A percentile compares a stretch with the other conserved stretches of the same genome.
phyloP scores from a whole-genome alignment of 108 stramenopile species.

The Cyclotella cryptica region DNA sequence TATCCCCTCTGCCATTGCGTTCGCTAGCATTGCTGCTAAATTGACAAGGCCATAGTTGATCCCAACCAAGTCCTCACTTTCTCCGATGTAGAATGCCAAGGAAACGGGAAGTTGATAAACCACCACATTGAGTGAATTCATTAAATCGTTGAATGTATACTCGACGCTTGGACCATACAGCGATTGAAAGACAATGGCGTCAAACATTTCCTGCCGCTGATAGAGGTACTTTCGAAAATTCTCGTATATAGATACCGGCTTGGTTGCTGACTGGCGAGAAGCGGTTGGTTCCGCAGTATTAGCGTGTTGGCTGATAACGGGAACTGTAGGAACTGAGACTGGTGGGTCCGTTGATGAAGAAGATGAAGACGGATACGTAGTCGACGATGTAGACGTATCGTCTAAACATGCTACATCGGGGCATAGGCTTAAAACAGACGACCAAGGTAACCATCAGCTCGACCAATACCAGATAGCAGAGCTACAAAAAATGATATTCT shows the following conservation, averaged over 20 bases:
- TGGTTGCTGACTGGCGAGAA: neutral
- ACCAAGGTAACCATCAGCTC: neutral
- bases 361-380: neutral
- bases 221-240: slow-evolving; percentile 3
- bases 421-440: neutral
- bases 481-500: neutral
- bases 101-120: slow-evolving; percentile 34
- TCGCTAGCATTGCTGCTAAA: slow-evolving; percentile 32
- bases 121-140: slow-evolving; percentile 24
- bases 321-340: neutral
- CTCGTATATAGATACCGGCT: neutral
- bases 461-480: neutral
- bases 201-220: neutral
- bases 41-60: slow-evolving; percentile 43
- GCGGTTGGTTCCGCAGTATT: neutral
- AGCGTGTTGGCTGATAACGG: neutral
- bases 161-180: slow-evolving; percentile 14
- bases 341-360: neutral
- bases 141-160: slow-evolving; percentile 28
- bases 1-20: slow-evolving; percentile 49
- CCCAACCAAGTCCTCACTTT: slow-evolving; percentile 7
- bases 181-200: neutral
- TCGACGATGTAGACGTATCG: neutral
- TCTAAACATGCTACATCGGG: neutral
- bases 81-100: slow-evolving; percentile 36